phyloP scores from a whole-genome alignment of 306 rosid species.

The Boehmeria nivea region DNA sequence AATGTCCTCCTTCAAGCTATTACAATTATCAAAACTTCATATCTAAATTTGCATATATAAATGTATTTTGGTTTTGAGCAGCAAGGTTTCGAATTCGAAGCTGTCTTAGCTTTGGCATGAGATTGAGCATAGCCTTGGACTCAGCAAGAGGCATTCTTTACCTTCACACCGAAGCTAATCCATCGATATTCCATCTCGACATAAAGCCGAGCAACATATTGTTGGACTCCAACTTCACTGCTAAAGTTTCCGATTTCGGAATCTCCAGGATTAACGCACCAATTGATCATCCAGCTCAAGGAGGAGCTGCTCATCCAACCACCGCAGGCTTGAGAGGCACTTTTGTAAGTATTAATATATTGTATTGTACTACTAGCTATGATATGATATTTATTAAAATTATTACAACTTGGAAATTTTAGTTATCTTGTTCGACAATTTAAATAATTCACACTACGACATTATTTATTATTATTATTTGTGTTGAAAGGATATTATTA shows the following conservation, averaged over 20 bases:
- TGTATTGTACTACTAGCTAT: no score
- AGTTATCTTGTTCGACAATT: no score
- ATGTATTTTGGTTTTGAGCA: not conserved
- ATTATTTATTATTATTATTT: no score
- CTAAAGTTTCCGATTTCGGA: slow-evolving; percentile 22
- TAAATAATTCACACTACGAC: no score
- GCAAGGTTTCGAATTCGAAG: slow-evolving; percentile 11
- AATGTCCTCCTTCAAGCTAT: no score
- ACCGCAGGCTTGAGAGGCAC: slow-evolving; percentile 16
- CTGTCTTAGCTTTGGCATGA: slow-evolving; percentile 7
- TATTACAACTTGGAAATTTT: no score
- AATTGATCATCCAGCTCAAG: not conserved
- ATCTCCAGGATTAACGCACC: slow-evolving; percentile 7
- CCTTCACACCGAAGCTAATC: slow-evolving; percentile 15
- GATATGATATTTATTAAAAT: no score
- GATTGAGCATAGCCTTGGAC: slow-evolving; percentile 11
- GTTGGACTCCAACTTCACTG: slow-evolving; percentile 18
- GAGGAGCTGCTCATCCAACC: not conserved
- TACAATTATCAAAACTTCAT: no score
- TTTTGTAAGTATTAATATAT: not conserved
- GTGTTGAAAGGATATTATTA: no score
- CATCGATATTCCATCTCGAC: slow-evolving; percentile 15
- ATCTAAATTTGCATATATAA: no score
- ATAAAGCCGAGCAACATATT: slow-evolving; percentile 16
- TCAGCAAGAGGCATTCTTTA: slow-evolving; percentile 17